These are phyloP conservation scores for Penicillium cinerascens DNA, from an alignment of 495 filamentous ascomycete species.

Conservation along the genomic window DNA sequence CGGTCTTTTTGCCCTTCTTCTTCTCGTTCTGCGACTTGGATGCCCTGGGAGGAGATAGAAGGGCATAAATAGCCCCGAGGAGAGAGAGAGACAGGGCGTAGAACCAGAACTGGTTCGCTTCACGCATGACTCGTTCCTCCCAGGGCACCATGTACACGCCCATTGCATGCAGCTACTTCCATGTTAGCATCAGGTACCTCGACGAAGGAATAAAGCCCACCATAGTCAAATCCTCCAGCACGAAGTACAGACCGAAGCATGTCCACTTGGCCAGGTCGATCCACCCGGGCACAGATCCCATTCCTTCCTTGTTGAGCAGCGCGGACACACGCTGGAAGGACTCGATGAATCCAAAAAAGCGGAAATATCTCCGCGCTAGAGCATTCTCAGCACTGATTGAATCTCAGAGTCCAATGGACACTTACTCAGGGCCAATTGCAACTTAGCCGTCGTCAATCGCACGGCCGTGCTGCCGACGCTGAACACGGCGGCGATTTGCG, in stretches of 20 bases:
- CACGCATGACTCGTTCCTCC: constrained; percentile 33
- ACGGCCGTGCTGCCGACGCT: constrained; percentile 23
- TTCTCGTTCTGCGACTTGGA: constrained; percentile 1
- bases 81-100: constrained; percentile 46
- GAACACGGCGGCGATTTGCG: constrained; percentile 46
- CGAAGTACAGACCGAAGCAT: constrained; percentile 37
- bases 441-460: constrained; percentile 27
- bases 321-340: constrained; percentile 49
- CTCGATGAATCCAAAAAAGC: constrained; percentile 61
- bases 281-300: constrained; percentile 16
- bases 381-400: constrained; percentile 1
- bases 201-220: constrained; percentile 21
- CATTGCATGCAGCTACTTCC: constrained; percentile 45
- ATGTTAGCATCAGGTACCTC: background rate
- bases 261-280: constrained; percentile 37
- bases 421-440: constrained; percentile 37
- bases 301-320: constrained; percentile 19
- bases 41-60: constrained; percentile 12
- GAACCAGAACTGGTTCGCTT: constrained; percentile 65
- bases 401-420: background rate
- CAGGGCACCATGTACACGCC: constrained; percentile 37
- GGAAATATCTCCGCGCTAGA: constrained; percentile 53
- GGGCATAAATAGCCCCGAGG: constrained; percentile 18
- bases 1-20: constrained; percentile 10
- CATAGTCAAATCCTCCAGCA: constrained; percentile 41